A percentile compares a stretch with the other conserved stretches of the same genome.
Evolutionary conservation across 805 yeast genomes (phyloP).

Genomic region (Huiozyma naganishii): DNA sequence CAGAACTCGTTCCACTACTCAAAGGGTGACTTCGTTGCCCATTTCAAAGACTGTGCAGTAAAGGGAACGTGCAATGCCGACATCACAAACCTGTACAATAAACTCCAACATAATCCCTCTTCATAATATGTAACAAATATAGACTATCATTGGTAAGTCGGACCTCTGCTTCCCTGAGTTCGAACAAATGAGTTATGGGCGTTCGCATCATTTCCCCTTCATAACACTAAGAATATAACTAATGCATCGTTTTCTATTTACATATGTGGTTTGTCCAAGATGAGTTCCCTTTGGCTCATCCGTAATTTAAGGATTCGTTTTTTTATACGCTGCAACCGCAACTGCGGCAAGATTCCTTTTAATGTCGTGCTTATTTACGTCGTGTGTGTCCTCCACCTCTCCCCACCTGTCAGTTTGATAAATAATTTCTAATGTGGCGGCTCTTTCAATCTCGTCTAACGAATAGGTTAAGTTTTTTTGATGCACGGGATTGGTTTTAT

Average conservation of each 20-base stretch:
- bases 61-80: constrained; percentile 42
- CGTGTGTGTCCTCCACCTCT: constrained; percentile 97
- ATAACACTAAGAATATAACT: too few relatives aligned
- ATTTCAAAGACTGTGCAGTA: constrained; percentile 47
- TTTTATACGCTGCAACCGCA: constrained; percentile 39
- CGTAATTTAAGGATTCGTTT: too few relatives aligned
- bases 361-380: constrained; percentile 87
- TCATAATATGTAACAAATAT: too few relatives aligned
- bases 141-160: too few relatives aligned
- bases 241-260: too few relatives aligned
- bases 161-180: too few relatives aligned
- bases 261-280: too few relatives aligned
- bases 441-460: constrained; percentile 62
- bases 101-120: background rate
- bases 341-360: constrained; percentile 75
- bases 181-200: too few relatives aligned
- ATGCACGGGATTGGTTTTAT: constrained; percentile 14
- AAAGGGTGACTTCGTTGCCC: constrained; percentile 58
- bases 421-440: constrained; percentile 71
- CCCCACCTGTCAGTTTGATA: constrained; percentile 92
- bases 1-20: constrained; percentile 41
- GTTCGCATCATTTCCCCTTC: too few relatives aligned
- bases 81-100: constrained; percentile 13
- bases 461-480: constrained; percentile 28
- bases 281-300: too few relatives aligned